Evolutionary conservation across 1,139 yeast genomes (phyloP), one percentile per base, ranked within the genome.

Genomic region (Candida sp.): DNA sequence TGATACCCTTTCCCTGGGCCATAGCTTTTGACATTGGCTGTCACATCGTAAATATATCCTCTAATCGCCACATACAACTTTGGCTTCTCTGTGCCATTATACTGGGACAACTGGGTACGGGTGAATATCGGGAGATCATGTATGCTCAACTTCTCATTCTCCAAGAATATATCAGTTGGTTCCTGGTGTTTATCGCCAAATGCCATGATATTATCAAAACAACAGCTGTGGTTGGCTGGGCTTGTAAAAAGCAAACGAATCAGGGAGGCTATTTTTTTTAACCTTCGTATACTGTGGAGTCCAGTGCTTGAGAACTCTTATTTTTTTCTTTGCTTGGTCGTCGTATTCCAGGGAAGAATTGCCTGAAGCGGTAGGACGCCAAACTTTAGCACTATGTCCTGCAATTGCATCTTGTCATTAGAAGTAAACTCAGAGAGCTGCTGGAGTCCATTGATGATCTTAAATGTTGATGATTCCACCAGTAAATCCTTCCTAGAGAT

Each of bases 1-100:
- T 85, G 85, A 68, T 91, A 91, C 30, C 87, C 84, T 56, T 84
- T 81, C 0, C 91, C 94, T 1, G 87, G 87, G 0, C 96, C 96
- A 62, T 91, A 91, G 44, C 84, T 85, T 23, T 80, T 82, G 12
- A 66, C 59, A 61, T 90, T 90, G 40, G 73, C 64, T 0, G 89
- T 79, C 4, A 91, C 97, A 62, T 91, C 97, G 62, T 88, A 91
- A 9, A 91, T 82, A 2, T 77, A 74, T 8, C 96, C 96, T 54
- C 85, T 83, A 57, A 91, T 86, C 6, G 85, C 96, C 27, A 91
- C 87, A 65, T 84, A 90, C 54, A 88, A 76, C 53, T 79, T 54
- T 3, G 67, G 65, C 38, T 61, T 54, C 33, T 60, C 63, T 2
- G 49, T 51, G 3, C 82, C 82, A 52, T 77, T 68, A 57, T 66